Conservation (phyloP, 2,329 filamentous ascomycete genomes). For the Pestalotiopsis sp. region DNA sequence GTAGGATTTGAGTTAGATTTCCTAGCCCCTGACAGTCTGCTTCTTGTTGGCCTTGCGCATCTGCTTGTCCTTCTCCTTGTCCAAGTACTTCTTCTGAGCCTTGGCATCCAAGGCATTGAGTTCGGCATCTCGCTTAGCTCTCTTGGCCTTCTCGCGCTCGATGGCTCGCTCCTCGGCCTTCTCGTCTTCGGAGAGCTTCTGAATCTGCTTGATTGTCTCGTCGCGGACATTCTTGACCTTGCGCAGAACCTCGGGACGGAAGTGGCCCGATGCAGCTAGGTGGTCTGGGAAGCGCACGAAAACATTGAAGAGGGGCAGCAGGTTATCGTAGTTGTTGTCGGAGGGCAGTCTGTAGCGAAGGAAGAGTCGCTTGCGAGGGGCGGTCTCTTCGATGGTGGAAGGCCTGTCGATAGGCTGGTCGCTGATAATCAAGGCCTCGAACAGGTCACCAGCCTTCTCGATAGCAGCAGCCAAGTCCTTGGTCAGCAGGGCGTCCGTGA, state of each 20-base stretch:
- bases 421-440: constrained; percentile 86
- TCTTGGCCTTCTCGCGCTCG: constrained; percentile 77
- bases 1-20: neutral
- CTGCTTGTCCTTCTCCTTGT: constrained; percentile 79
- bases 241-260: constrained; percentile 86
- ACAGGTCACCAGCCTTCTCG: constrained; percentile 73
- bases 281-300: constrained; percentile 85
- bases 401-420: constrained; percentile 92
- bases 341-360: constrained; percentile 74
- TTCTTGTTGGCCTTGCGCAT: constrained; percentile 57
- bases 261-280: constrained; percentile 76
- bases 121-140: constrained; percentile 86
- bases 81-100: constrained; percentile 83
- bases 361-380: constrained; percentile 83
- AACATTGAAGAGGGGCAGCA: constrained; percentile 77
- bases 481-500: constrained; percentile 85
- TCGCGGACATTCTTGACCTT: constrained; percentile 83
- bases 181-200: constrained; percentile 76
- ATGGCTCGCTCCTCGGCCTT: constrained; percentile 77
- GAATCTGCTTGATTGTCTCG: constrained; percentile 76
- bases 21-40: constrained; percentile 53
- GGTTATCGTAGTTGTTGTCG: constrained; percentile 62
- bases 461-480: constrained; percentile 84
- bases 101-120: constrained; percentile 77
- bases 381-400: constrained; percentile 81